Evolutionary conservation across 2,329 filamentous ascomycete genomes (phyloP), one percentile per base, ranked within the genome.

Genomic region (Stemphylium vesicarium): DNA sequence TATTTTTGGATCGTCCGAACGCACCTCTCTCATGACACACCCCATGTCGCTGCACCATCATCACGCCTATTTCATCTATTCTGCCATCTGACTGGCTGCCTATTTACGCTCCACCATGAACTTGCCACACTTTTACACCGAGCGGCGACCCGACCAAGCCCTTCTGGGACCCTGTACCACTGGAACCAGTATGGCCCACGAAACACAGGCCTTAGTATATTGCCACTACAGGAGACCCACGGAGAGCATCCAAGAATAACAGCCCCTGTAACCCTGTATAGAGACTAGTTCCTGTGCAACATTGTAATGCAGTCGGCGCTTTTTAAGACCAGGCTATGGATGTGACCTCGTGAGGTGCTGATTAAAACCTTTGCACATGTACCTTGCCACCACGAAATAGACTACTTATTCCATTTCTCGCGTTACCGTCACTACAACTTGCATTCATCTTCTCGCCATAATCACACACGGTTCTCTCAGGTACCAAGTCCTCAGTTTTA

Each of bases 391-490:
- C n/a, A n/a, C n/a, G n/a, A n/a, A n/a, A n/a, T n/a, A n/a, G n/a
- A n/a, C n/a, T n/a, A n/a, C n/a, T n/a, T 26, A 11, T 29, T 11
- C 7, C 26, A 11, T 10, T 29, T 11, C 8, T 10, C 26, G 26
- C 26, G 7, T 29, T 29, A 11, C 2, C 26, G 8, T 29, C 5
- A 29, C 26, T 29, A 10, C 9, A 10, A 9, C 13, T 18, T 12
- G 12, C 22, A 12, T 11, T 41, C 42, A 59, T 40, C 59, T 60
- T 52, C 37, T 66, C 8, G 78, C 78, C 65, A 77, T 63, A 57
- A 81, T 72, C 29, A 76, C 70, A 69, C 79, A 81, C 12, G 74
- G 65, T 61, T 81, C 80, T 58, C 73, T 77, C 35, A 73, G 66
- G 66, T 79, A 72, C 80, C 79, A 81, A 51, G 76, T 75, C 22